These are phyloP conservation scores for Puccinia hordei DNA, from an alignment of 1,284 basidiomycete species.

Conservation along the genomic window DNA sequence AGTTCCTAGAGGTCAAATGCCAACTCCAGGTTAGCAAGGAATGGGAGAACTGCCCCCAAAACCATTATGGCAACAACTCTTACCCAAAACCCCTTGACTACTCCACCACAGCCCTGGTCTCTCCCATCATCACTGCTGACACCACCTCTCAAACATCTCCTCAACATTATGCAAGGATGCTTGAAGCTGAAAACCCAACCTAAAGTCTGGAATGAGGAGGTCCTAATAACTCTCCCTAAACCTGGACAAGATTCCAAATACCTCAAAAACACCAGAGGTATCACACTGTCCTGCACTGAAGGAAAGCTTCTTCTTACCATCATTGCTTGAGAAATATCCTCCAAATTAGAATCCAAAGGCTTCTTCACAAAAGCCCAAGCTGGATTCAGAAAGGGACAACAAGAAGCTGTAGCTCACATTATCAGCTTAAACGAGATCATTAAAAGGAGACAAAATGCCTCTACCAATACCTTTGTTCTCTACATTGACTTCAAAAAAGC, in stretches of 20 bases:
- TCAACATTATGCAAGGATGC: constrained; percentile 5
- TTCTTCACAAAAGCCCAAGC: constrained; percentile 30
- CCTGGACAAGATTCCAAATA: constrained; percentile 1
- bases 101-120: not conserved
- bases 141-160: not conserved
- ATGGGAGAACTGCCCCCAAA: not conserved
- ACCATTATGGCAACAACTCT: not conserved
- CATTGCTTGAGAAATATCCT: not conserved
- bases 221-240: constrained; percentile 17
- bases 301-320: constrained; percentile 28
- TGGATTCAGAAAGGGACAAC: not conserved
- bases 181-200: constrained; percentile 6
- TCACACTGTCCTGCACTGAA: constrained; percentile 15
- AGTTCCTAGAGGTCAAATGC: constrained; percentile 23
- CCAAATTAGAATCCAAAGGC: not conserved
- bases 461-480: not conserved
- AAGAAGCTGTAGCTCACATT: constrained; percentile 24
- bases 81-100: constrained; percentile 27
- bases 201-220: constrained; percentile 16
- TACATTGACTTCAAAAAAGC: constrained; percentile 44
- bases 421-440: not conserved
- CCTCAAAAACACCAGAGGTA: constrained; percentile 18
- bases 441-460: not conserved
- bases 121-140: not conserved
- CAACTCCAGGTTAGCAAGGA: constrained; percentile 14